Base-by-base conservation (phyloP, 129 eudicot species). In the Apium graveolens region DNA sequence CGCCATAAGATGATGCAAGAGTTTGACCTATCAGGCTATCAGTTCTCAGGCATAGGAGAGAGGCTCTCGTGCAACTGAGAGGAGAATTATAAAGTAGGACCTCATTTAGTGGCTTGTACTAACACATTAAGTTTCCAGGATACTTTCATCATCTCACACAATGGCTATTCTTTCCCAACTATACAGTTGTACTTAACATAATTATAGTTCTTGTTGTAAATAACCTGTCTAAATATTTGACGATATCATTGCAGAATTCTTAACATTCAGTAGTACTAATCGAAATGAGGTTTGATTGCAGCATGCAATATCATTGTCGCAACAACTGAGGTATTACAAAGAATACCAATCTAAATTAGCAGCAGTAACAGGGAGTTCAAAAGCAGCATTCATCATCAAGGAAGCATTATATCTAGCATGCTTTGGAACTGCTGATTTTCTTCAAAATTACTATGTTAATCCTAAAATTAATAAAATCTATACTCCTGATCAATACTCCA, bases 281-380 rank as follows among this genome's bases (percentile, higher is more conserved):
- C 53, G 97, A 97, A 48, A 32, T 18, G 42, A 69, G 27, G 24
- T 35, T 57, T 78, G 49, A 32, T 71, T 73, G 87, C 90, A 91
- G 97, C 87, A 88, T 71, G 97, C 95, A 35, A 84, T 92, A 63
- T 73, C 95, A 74, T 83, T 92, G 73, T 78, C 89, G 21, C 87
- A 83, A 62, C 92, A 92, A 70, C 57, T 89, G 12, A 77, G 77
- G 49, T 89, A 86, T 38, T 89, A 73, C 90, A 86, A 88, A 53
- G 92, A 92, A 80, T 89, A 85, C 82, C 89, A 87, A 82, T 63
- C 78, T 7, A 88, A 88, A 76, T 85, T 92, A 53, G 77, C 80
- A 29, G 83, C 83, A 38, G 90, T 86, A n/a, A 92, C 86, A 11
- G 92, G 92, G 37, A 84, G 84, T 42, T n/a, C 65, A 39, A 89